A percentile compares a stretch with the other conserved stretches of the same genome.
Conservation (phyloP, 495 filamentous ascomycete species). For the Bathelium albidoporum region DNA sequence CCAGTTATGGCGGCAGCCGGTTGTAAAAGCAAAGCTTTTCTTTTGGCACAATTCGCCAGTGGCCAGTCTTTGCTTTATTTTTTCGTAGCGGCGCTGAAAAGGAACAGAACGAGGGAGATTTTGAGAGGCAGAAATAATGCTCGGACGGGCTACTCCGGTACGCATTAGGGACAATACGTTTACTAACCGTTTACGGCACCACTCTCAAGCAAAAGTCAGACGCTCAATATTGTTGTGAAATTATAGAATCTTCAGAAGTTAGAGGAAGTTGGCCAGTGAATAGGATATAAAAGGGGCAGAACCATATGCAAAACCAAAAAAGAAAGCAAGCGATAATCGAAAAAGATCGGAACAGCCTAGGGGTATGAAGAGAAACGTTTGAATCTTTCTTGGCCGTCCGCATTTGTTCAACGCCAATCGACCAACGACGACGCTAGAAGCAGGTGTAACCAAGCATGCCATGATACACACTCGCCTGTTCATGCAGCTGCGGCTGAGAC, state of each 20-base stretch:
- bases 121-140: not conserved
- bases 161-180: not conserved
- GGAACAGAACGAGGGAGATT: not conserved
- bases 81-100: not conserved
- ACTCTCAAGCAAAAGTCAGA: not conserved
- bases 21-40: not conserved
- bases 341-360: not conserved
- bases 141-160: not conserved
- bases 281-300: not conserved
- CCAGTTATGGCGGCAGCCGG: not conserved
- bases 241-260: not conserved
- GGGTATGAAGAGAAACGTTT: not conserved
- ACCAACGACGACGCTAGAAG: not conserved
- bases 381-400: not conserved
- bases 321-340: not conserved
- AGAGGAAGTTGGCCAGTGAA: not conserved
- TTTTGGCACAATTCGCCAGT: not conserved
- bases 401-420: not conserved
- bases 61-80: not conserved
- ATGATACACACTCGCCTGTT: too few relatives aligned
- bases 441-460: not conserved
- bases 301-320: not conserved
- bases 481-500: constrained; percentile 1
- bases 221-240: not conserved
- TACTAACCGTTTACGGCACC: not conserved